Evolutionary conservation across 176 grass and related monocot species (phyloP), one percentile per base, ranked within the genome.

Genomic region (Oryza nivara): DNA sequence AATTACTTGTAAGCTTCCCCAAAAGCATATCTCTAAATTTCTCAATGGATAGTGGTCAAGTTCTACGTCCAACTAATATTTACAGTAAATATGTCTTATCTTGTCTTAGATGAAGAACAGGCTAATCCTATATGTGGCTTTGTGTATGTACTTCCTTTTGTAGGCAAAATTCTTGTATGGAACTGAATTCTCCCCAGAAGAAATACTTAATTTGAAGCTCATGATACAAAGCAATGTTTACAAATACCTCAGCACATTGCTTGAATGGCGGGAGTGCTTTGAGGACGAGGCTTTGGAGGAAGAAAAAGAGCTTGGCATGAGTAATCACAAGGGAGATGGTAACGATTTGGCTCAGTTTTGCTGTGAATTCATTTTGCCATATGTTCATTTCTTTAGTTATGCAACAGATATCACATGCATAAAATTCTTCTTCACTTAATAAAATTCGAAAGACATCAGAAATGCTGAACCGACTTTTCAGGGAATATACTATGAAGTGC

Each of bases 211-310:
- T 68, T 85, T 91, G 49, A 94, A 94, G 75, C 72, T 94, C 17
- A 92, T 94, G 92, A 89, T 94, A 76, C 92, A 94, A 67, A 94
- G 89, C 73, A 94, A 91, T 71, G 78, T 94, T 88, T 92, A 89
- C 77, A 94, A 89, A 56, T 94, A 94, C 78, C 81, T 94, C 12
- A 82, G 92, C 44, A 82, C 88, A 34, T 84, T 94, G 73, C 89
- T 94, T 38, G 92, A 94, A 70, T 90, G 89, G 34, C 92, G 92
- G 30, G 92, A 94, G 70, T 87, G 84, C 73, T 94, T 94, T 72
- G 92, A 94, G 74, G 89, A 91, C 81, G 89, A 94, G 72, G 89
- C 84, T 78, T 81, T 94, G 54, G 61, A 78, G 52, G 45, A 68
- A 78, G 66, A 78, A 16, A 30, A 30, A 15, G 12, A 43, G 56